Evolutionary conservation across 2,329 filamentous ascomycete species (phyloP), one percentile per base, ranked within the genome.

Genomic region (Ramularia endophylla): DNA sequence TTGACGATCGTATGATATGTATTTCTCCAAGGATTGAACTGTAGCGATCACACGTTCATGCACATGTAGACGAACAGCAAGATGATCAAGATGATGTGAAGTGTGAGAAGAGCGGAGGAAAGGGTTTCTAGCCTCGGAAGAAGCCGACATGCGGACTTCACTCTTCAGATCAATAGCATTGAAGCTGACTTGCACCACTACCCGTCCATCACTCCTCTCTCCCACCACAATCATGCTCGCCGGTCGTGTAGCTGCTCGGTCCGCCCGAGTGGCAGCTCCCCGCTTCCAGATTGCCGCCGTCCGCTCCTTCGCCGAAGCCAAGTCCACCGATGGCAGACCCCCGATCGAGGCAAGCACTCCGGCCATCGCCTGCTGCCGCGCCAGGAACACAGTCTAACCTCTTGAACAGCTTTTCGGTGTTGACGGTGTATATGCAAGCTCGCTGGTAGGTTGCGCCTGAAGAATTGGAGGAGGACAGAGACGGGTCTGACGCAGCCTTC

Each of bases 361-460:
- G 20, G 16, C 32, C 32, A 20, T 13, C 32, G 20, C 17, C 32
- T 13, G 32, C 22, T 6, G 6, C 6, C 6, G 22, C 22, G 22
- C 6, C 11, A 25, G 22, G 22, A 11, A 25, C 11, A 6, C 6
- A 11, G 6, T 25, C 22, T 25, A 25, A 20, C 32, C 32, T 34
- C 17, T 20, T 34, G 17, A 19, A 19, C 17, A 89, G 60, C 80
- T 98, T 64, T 98, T 87, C 72, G 92, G 92, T 60, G 74, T 98
- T 65, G 92, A 97, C 71, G 92, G 92, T 70, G 97, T 90, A 66
- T 98, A 98, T 74, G 92, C 92, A 67, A 88, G 84, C 73, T 92
- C 92, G 74, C 78, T 98, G 82, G 92, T 98, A 90, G 68, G 87
- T 67, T 44, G 29, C 43, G n/a, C 4, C 8, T 12, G 16, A 34